These are phyloP conservation scores for Pseudogymnoascus sp. DNA, from an alignment of 2,329 filamentous ascomycete genomes.

Conservation along the genomic window DNA sequence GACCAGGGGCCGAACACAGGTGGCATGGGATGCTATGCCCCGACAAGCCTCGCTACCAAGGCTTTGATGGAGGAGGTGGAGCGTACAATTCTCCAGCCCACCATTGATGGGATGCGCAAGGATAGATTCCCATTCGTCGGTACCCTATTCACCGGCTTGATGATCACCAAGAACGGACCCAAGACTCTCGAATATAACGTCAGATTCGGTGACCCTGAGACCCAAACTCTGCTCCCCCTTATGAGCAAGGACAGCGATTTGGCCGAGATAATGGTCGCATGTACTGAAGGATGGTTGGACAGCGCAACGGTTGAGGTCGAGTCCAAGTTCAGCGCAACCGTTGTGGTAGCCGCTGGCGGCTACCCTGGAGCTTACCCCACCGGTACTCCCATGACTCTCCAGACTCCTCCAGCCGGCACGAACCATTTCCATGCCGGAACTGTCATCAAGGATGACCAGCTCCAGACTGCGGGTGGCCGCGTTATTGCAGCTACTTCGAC, in stretches of 20 bases:
- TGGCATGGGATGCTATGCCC: constrained; percentile 95
- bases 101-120: constrained; percentile 76
- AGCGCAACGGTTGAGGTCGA: constrained; percentile 61
- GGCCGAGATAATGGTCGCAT: constrained; percentile 81
- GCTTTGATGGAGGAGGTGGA: constrained; percentile 73
- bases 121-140: constrained; percentile 69
- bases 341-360: constrained; percentile 86
- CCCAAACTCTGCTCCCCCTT: constrained; percentile 75
- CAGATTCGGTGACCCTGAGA: constrained; percentile 86
- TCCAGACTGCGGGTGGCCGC: constrained; percentile 76
- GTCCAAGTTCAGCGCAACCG: constrained; percentile 70
- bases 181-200: constrained; percentile 91
- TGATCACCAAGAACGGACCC: constrained; percentile 76
- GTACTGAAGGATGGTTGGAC: constrained; percentile 65
- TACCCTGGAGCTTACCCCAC: constrained; percentile 85
- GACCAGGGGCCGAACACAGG: constrained; percentile 90
- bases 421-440: constrained; percentile 94
- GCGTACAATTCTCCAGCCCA: constrained; percentile 76
- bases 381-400: constrained; percentile 54
- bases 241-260: constrained; percentile 73
- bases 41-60: constrained; percentile 68
- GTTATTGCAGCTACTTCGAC: constrained; percentile 90
- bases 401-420: constrained; percentile 36
- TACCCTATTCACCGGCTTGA: constrained; percentile 81
- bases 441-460: constrained; percentile 49